These are phyloP conservation scores for Ogataea ganodermae DNA, from an alignment of 805 yeast species.

Conservation along the genomic window DNA sequence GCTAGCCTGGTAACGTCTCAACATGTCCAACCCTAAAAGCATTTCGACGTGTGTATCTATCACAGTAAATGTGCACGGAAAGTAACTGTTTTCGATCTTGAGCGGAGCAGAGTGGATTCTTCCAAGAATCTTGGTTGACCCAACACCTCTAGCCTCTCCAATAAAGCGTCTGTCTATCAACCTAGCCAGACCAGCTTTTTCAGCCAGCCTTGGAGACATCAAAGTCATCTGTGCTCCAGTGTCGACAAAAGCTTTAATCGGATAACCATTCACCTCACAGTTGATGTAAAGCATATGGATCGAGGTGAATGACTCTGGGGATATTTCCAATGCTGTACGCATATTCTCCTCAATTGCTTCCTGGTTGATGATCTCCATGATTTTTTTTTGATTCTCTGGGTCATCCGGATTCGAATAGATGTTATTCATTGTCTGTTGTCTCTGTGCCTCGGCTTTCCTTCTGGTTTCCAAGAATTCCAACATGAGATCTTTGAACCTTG, in stretches of 20 bases:
- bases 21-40: constrained; percentile 87
- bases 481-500: constrained; percentile 35
- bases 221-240: constrained; percentile 94
- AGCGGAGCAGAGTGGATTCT: constrained; percentile 87
- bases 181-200: constrained; percentile 64
- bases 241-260: constrained; percentile 91
- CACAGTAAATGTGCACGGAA: constrained; percentile 71
- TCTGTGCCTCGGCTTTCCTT: constrained; percentile 12
- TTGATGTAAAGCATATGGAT: constrained; percentile 84
- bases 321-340: constrained; percentile 76
- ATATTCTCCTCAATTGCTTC: constrained; percentile 79
- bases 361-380: constrained; percentile 66
- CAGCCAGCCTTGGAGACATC: constrained; percentile 76
- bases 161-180: constrained; percentile 76
- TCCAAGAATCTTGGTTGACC: constrained; percentile 75
- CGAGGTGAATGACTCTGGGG: constrained; percentile 86
- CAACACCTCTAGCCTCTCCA: constrained; percentile 92
- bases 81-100: constrained; percentile 63
- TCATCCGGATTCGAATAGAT: constrained; percentile 68
- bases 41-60: constrained; percentile 74
- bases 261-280: constrained; percentile 74
- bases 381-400: constrained; percentile 65
- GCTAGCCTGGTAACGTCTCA: constrained; percentile 81
- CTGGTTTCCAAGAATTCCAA: constrained; percentile 35
- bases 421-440: constrained; percentile 45